phyloP scores from a whole-genome alignment of 352 stramenopile species.

The Globisporangium paroecandrum region DNA sequence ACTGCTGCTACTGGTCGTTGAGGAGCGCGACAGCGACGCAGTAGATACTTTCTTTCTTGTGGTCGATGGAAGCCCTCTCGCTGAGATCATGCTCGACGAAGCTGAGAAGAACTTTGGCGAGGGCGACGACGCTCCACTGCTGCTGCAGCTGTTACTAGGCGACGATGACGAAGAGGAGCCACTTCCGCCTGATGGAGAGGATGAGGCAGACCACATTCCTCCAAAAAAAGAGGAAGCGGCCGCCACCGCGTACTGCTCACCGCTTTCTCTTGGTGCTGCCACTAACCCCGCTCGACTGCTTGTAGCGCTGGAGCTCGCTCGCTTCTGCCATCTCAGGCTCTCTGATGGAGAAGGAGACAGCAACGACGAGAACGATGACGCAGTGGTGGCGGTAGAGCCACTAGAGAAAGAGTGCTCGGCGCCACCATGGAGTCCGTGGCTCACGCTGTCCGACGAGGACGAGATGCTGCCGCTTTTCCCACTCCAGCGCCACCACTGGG shows the following conservation, averaged over 20 bases:
- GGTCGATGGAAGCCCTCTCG: constrained; percentile 7
- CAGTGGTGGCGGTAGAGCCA: constrained; percentile 13
- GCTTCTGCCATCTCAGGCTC: constrained; percentile 46
- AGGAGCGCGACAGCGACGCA: not conserved
- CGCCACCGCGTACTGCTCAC: not conserved
- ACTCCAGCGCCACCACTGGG: constrained; percentile 75
- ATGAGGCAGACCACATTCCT: constrained; percentile 10
- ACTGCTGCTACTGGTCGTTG: not conserved
- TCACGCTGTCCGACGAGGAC: constrained; percentile 38
- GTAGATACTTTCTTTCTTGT: constrained; percentile 13
- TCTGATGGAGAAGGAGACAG: constrained; percentile 15
- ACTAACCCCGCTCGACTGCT: constrained; percentile 12
- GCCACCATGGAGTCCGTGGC: constrained; percentile 13
- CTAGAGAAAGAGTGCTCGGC: constrained; percentile 24
- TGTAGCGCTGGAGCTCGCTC: constrained; percentile 19
- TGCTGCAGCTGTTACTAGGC: constrained; percentile 11
- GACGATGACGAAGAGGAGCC: constrained; percentile 11
- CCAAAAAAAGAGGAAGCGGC: constrained; percentile 4
- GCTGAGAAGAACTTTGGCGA: constrained; percentile 29
- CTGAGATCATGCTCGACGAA: constrained; percentile 14
- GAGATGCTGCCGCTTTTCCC: constrained; percentile 66
- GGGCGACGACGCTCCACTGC: constrained; percentile 1
- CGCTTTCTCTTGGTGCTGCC: constrained; percentile 14
- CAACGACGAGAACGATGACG: constrained; percentile 13
- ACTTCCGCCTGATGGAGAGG: not conserved